Base-by-base conservation (phyloP, 441 rosid genomes). In the Gossypium schwendimanii region DNA sequence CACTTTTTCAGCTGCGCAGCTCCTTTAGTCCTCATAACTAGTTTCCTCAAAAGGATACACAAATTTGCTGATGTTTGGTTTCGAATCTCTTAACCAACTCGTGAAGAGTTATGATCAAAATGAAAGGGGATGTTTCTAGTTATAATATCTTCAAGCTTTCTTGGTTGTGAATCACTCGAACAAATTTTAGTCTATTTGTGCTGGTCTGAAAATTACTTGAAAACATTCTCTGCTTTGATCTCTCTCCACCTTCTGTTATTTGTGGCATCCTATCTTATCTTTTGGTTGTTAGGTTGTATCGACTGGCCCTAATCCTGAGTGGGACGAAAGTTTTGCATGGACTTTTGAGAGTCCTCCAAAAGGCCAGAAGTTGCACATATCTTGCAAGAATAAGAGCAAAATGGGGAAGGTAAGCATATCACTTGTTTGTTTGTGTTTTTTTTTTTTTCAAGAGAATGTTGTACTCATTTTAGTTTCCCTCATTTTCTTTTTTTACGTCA, bases 271-370 rank as follows among this genome's bases (percentile, higher is more conserved):
- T 71, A 63, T 9, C 45, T 53, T 62, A 24, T 39, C 17, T 36
- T 3, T 50, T 33, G 47, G 64, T 50, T 74, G 4, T 61, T 85
- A 93, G 98, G 87, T 96, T 71, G 90, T 92, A 39, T 92, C 98
- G 12, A 91, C 97, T 3, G 99, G 98, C 68, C 96, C 97, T 52
- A 92, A 93, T 81, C 99, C 99, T 0, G 99, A 96, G 61, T 96
- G 98, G 97, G 96, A 96, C 0, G 98, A 93, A 87, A 89, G 92
- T 81, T 96, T 96, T 83, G 79, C 94, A 36, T 96, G 99, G 99
- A 82, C 95, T 72, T 95, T 93, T 74, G 97, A 95, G 79, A 91
- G 93, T 81, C 98, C 99, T 77, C 99, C 98, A 6, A 95, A 94
- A 82, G 98, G 99, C 79, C 98, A 92, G 76, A 95, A 95, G 77